A percentile compares a stretch with the other conserved stretches of the same genome.
Conservation (phyloP, 306 rosid species). For the Cicer cuneatum region DNA sequence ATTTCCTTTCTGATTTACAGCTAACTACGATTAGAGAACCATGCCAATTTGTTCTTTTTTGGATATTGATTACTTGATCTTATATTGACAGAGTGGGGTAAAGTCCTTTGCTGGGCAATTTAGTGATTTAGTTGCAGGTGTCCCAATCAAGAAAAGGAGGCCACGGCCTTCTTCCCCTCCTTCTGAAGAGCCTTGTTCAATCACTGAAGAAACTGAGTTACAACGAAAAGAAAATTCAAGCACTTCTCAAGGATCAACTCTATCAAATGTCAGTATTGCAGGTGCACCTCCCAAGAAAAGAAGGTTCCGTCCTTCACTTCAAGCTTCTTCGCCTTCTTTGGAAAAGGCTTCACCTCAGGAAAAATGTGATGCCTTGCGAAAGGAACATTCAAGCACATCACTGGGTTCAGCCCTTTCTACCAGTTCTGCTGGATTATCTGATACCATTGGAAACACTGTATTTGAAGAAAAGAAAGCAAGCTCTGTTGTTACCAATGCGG, state of each 20-base stretch:
- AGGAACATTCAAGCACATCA: slow-evolving; percentile 56
- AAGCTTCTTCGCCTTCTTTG: slow-evolving; percentile 44
- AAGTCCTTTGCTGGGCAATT: slow-evolving; percentile 65
- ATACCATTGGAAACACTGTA: slow-evolving; percentile 45
- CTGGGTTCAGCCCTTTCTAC: slow-evolving; percentile 57
- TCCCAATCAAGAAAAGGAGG: slow-evolving; percentile 96
- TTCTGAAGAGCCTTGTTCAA: slow-evolving; percentile 58
- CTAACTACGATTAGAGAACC: slow-evolving; percentile 61
- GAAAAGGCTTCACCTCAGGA: slow-evolving; percentile 44
- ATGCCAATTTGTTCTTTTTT: slow-evolving; percentile 52
- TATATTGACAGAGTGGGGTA: slow-evolving; percentile 87
- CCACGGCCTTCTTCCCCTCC: slow-evolving; percentile 69
- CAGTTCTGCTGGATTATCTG: slow-evolving; percentile 55
- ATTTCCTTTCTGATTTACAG: slow-evolving; percentile 63
- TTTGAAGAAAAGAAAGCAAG: slow-evolving; percentile 56
- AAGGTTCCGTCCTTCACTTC: slow-evolving; percentile 52
- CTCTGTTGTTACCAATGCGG: slow-evolving; percentile 46
- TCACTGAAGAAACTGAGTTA: slow-evolving; percentile 52
- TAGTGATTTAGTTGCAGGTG: slow-evolving; percentile 84
- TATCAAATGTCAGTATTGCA: slow-evolving; percentile 56
- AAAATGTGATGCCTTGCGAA: slow-evolving; percentile 41
- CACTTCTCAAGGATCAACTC: slow-evolving; percentile 57
- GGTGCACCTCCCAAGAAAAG: slow-evolving; percentile 65
- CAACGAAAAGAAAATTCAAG: slow-evolving; percentile 54
- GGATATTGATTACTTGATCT: slow-evolving; percentile 74